Evolutionary conservation across 2,329 filamentous ascomycete genomes (phyloP).

Genomic region (Botrytis hyacinthi): DNA sequence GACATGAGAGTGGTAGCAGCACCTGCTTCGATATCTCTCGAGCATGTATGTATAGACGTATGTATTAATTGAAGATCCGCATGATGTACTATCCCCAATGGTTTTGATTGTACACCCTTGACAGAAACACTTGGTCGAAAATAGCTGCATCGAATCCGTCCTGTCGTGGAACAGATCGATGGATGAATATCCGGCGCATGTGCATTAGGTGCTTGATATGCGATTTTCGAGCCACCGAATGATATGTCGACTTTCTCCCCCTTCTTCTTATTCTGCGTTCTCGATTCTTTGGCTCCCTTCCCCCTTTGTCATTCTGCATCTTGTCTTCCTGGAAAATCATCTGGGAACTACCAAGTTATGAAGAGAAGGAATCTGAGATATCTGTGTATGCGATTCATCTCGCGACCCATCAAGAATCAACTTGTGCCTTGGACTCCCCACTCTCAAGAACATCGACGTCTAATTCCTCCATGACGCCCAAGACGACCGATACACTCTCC

Average conservation of each 20-base stretch:
- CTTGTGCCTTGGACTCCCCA: not conserved
- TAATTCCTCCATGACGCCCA: slow-evolving; percentile 87
- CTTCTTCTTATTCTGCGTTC: not conserved
- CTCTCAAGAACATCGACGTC: slow-evolving; percentile 74
- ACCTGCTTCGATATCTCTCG: slow-evolving; percentile 18
- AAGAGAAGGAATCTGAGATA: not conserved
- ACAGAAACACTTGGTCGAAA: too few species aligned
- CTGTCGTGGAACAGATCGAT: not conserved
- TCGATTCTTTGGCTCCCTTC: not conserved
- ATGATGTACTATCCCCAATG: not conserved
- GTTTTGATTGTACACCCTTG: not conserved
- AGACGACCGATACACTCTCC: slow-evolving; percentile 78
- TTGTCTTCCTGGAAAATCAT: not conserved
- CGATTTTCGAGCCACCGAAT: not conserved
- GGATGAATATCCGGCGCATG: not conserved
- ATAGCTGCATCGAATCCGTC: not conserved
- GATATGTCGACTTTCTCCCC: not conserved
- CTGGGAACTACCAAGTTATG: not conserved
- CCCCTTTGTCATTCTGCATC: not conserved
- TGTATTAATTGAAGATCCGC: not conserved
- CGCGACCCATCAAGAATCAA: not conserved
- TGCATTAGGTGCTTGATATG: not conserved
- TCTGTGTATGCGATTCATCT: not conserved
- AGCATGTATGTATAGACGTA: not conserved
- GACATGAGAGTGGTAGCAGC: slow-evolving; percentile 10